Percentiles rank a stretch among this genome's conserved stretches.
Evolutionary conservation across 2,329 filamentous ascomycete species (phyloP).

Genomic region (Aspergillus chevalieri): DNA sequence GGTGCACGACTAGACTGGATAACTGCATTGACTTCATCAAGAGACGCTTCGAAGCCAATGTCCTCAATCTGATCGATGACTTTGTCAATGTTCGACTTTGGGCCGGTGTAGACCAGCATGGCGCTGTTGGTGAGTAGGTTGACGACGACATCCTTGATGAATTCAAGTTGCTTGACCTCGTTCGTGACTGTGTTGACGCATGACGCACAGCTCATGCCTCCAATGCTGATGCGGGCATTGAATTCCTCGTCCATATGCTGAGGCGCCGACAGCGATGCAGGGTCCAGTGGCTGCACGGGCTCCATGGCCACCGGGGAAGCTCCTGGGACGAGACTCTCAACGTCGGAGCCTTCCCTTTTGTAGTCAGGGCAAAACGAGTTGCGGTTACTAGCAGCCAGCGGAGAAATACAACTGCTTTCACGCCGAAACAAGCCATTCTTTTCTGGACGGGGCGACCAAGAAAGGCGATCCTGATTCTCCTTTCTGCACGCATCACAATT

Average conservation of each 20-base stretch:
- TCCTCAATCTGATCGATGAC: constrained; percentile 46
- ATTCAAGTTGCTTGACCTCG: constrained; percentile 53
- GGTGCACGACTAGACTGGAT: constrained; percentile 4
- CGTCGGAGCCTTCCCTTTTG: background rate
- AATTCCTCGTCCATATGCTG: constrained; percentile 11
- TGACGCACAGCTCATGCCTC: constrained; percentile 68
- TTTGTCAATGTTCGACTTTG: constrained; percentile 40
- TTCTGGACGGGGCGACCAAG: constrained; percentile 9
- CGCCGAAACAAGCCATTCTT: constrained; percentile 1
- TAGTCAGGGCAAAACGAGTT: background rate
- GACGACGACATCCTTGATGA: constrained; percentile 54
- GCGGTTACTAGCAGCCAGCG: constrained; percentile 5
- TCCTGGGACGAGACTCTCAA: constrained; percentile 2
- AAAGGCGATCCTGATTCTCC: constrained; percentile 26
- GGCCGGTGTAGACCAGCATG: constrained; percentile 50
- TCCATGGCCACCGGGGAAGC: background rate
- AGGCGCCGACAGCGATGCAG: constrained; percentile 1
- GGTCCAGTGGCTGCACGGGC: background rate
- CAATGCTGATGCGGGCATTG: constrained; percentile 45
- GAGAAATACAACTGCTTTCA: constrained; percentile 1
- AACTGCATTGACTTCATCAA: constrained; percentile 29
- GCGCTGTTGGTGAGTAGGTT: constrained; percentile 65
- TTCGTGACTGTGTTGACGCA: constrained; percentile 60
- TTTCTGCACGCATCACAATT: constrained; percentile 48
- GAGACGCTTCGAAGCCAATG: constrained; percentile 42